Evolutionary conservation across 306 rosid species (phyloP), one percentile per base, ranked within the genome.

Genomic region (Cucurbita ficifolia): DNA sequence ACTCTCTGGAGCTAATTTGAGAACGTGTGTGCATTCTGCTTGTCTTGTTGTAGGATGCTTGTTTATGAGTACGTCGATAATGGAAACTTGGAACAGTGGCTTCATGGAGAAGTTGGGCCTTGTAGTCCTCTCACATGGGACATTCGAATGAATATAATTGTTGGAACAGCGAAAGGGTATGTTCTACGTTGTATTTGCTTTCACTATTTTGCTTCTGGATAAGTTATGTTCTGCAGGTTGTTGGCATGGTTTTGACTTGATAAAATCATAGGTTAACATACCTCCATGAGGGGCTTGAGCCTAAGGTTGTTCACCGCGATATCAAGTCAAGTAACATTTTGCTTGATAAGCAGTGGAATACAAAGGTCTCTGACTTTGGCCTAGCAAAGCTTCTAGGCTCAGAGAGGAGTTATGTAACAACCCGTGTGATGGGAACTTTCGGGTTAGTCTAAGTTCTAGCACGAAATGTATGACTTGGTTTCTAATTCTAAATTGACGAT

Each of bases 381-480:
- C 75, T 86, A 22, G 90, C 90, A 48, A 87, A 87, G 82, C 86
- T 87, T 45, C 79, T 87, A 36, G 88, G 87, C 22, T 87, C 90
- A 11, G 88, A 87, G 75, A 82, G 83, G 73, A 87, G 86, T 79
- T 87, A 87, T 14, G 86, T 87, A 35, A 87, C 88, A 36, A 87
- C 90, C 57, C 88, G 90, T 39, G 90, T 87, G 49, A 84, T 87
- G 90, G 90, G 90, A 64, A 87, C 90, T 29, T 87, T 87, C 3
- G 90, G 90, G 90, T 84, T 43, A 80, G 90, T 74, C 55, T 48
- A 70, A 42, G 7, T 75, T 48, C 63, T 68, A 21, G 56, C 5
- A 0, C 48, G 39, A 46, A 45, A 48, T 4, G 8, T 70, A 33
- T 70, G 2, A 35, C 55, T 49, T 49, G 74, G 8, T 70, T 49